These are phyloP conservation scores for Cruciata laevipes DNA, from an alignment of 257 asterid species.

Conservation along the genomic window DNA sequence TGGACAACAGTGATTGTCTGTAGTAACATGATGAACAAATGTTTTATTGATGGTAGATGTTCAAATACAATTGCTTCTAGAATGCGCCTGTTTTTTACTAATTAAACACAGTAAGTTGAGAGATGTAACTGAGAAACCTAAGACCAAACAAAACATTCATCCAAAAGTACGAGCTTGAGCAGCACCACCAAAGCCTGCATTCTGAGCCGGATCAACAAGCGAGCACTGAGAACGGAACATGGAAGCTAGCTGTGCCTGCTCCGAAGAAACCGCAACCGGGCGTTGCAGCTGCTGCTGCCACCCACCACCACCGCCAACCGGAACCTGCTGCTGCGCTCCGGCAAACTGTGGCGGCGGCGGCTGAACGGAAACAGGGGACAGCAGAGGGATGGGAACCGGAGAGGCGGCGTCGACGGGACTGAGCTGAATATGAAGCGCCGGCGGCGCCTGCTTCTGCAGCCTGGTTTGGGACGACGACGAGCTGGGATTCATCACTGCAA, in stretches of 20 bases:
- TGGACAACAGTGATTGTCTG: too few relatives aligned
- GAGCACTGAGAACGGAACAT: slow-evolving; percentile 23
- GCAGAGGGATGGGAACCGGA: slow-evolving; percentile 13
- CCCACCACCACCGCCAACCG: background rate
- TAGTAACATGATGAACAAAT: background rate
- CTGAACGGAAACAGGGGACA: slow-evolving; percentile 20
- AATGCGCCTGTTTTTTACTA: background rate
- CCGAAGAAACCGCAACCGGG: background rate
- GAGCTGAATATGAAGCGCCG: slow-evolving; percentile 9
- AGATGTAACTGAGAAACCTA: background rate
- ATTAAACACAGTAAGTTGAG: background rate
- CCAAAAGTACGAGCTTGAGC: background rate
- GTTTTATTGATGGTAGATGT: background rate
- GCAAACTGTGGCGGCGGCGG: background rate
- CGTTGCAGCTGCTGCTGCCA: slow-evolving; percentile 25
- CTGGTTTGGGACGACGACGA: slow-evolving; percentile 17
- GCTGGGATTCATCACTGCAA: slow-evolving; percentile 5
- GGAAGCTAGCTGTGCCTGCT: slow-evolving; percentile 15
- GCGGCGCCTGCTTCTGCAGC: slow-evolving; percentile 30
- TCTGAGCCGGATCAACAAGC: slow-evolving; percentile 6
- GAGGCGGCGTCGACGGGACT: background rate
- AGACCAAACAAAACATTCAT: background rate
- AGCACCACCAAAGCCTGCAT: background rate
- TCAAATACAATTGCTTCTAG: background rate
- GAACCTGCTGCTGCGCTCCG: background rate